These are phyloP conservation scores for Blastomyces percursus DNA, from an alignment of 2,329 filamentous ascomycete species.

Conservation along the genomic window DNA sequence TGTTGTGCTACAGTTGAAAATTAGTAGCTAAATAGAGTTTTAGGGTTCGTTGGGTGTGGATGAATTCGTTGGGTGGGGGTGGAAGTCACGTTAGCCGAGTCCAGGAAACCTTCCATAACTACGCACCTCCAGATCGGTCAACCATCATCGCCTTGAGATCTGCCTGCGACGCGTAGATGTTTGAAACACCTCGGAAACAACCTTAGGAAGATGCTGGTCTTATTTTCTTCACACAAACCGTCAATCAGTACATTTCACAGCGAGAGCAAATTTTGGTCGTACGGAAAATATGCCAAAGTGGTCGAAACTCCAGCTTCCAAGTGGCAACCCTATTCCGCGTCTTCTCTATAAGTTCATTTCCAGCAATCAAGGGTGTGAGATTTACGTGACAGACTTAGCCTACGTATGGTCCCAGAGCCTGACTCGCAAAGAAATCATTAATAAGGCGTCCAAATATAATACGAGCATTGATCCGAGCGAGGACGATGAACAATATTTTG, in stretches of 20 bases:
- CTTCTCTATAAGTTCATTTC: constrained; percentile 31
- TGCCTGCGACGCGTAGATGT: neutral
- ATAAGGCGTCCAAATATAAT: constrained; percentile 37
- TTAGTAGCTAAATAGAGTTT: too few species aligned
- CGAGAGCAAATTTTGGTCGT: neutral
- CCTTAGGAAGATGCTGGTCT: neutral
- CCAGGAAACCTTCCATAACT: constrained; percentile 3
- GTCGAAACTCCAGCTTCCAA: constrained; percentile 25
- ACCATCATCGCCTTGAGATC: neutral
- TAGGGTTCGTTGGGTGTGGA: too few species aligned
- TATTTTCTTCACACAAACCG: neutral
- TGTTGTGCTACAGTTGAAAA: too few species aligned
- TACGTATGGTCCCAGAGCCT: constrained; percentile 47
- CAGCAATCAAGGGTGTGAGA: constrained; percentile 35
- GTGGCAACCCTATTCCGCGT: constrained; percentile 21
- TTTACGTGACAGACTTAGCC: constrained; percentile 49
- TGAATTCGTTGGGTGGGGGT: too few species aligned
- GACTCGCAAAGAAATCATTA: constrained; percentile 36
- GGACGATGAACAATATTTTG: constrained; percentile 43
- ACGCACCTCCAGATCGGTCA: too few species aligned
- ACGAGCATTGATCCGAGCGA: constrained; percentile 52
- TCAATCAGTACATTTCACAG: neutral
- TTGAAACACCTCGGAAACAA: neutral
- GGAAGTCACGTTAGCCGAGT: constrained; percentile 7
- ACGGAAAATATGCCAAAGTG: constrained; percentile 17